phyloP scores from a whole-genome alignment of 257 asterid species.

The Solanum raphanifolium region DNA sequence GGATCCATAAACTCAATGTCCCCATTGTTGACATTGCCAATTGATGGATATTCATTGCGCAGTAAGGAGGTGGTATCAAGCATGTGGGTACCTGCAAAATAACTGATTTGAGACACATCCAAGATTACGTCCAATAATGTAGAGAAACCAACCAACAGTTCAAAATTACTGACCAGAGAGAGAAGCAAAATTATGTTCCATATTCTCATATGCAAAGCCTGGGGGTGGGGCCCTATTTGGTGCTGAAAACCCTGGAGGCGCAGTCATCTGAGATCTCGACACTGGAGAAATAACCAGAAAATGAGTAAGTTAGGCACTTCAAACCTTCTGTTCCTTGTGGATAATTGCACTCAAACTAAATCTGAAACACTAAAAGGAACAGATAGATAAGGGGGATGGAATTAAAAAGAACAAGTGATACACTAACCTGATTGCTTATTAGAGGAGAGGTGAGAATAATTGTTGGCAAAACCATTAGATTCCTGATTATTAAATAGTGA shows the following conservation, averaged over 20 bases:
- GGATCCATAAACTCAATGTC: slow-evolving; percentile 94
- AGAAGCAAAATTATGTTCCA: slow-evolving; percentile 37
- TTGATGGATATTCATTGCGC: slow-evolving; percentile 51
- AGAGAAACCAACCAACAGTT: not conserved
- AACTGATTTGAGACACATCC: not conserved
- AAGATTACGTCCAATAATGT: not conserved
- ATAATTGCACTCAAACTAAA: not conserved
- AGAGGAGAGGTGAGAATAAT: slow-evolving; percentile 32
- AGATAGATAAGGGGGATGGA: not conserved
- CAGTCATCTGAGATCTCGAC: slow-evolving; percentile 76
- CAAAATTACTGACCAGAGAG: slow-evolving; percentile 40
- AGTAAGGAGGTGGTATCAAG: slow-evolving; percentile 37
- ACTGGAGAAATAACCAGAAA: slow-evolving; percentile 31
- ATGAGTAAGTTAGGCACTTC: not conserved
- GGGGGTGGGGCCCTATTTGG: slow-evolving; percentile 88
- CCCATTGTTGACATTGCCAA: slow-evolving; percentile 35
- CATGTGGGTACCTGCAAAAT: slow-evolving; percentile 52
- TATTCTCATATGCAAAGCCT: slow-evolving; percentile 74
- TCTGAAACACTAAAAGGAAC: not conserved
- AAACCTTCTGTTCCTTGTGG: not conserved
- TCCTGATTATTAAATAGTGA: slow-evolving; percentile 39
- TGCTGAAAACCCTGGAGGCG: slow-evolving; percentile 91
- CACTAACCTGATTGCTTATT: slow-evolving; percentile 58
- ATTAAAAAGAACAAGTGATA: not conserved
- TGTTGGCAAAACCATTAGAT: slow-evolving; percentile 32